A percentile compares a stretch with the other conserved stretches of the same genome.
Conservation (phyloP, 129 eudicot genomes). For the Calendula officinalis region DNA sequence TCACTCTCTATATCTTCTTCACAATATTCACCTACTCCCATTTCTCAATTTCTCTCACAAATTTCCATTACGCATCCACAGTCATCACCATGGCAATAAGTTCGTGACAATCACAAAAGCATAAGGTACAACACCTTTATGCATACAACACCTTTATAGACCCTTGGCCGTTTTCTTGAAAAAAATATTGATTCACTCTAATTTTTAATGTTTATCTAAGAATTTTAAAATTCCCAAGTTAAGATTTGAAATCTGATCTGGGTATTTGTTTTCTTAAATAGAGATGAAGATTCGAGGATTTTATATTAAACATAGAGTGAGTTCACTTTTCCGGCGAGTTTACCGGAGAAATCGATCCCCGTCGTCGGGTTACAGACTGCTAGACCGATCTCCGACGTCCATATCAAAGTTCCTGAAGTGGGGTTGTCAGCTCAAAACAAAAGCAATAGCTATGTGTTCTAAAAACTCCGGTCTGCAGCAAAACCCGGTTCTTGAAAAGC, state of each 20-base stretch:
- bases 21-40: conserved; percentile 15
- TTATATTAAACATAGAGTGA: conserved; percentile 24
- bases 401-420: conserved; percentile 41
- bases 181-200: not conserved
- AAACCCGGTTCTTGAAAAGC: conserved; percentile 34
- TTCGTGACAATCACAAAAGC: no score
- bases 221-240: not conserved
- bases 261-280: conserved; percentile 7
- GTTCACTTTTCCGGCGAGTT: conserved; percentile 34
- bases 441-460: conserved; percentile 46
- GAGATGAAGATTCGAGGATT: conserved; percentile 36
- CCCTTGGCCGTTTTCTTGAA: conserved; percentile 22
- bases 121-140: conserved; percentile 10
- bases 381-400: conserved; percentile 16
- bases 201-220: not conserved
- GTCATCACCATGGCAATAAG: not conserved
- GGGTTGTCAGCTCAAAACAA: conserved; percentile 48
- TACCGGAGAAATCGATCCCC: conserved; percentile 13
- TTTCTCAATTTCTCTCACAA: not conserved
- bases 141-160: conserved; percentile 10
- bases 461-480: conserved; percentile 22
- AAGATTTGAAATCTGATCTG: not conserved
- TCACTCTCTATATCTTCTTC: conserved; percentile 13
- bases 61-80: not conserved
- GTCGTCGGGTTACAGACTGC: conserved; percentile 15